Base-by-base conservation (phyloP, 441 rosid species). In the Codiaeum variegatum region DNA sequence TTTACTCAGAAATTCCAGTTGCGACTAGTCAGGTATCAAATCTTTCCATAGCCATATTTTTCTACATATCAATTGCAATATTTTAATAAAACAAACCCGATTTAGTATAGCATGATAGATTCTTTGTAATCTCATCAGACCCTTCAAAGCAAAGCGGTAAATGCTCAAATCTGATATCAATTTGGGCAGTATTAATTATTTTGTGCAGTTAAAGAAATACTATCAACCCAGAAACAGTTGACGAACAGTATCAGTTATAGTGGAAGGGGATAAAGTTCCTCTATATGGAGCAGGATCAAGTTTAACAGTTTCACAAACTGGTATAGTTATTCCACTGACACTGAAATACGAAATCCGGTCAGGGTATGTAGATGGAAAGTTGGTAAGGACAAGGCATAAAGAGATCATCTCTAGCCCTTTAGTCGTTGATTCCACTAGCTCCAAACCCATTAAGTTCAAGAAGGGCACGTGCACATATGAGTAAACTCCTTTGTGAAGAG, bases 191-290 rank as follows among this genome's bases (percentile, higher is more conserved):
- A 26, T 16, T 51, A 29, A 71, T 73, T 54, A 52, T 49, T 4
- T 62, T 12, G 32, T 85, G 86, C 90, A 95, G 99, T 74, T 95
- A 82, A 91, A 92, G 86, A 88, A 89, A 75, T 82, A 93, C 77
- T 93, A 89, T 75, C 98, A 91, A 59, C 97, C 96, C 3, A 85
- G 93, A 77, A 95, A 95, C 88, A 93, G 99, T 55, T 84, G 68
- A 42, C 78, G 95, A 65, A 79, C 77, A 0, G 88, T 88, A 64
- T 72, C 85, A 21, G 91, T 93, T 64, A 78, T 76, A 52, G 77
- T 95, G 66, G 76, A 85, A 73, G 94, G 97, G 1, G 74, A 73
- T 3, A 91, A 88, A 83, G 93, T 95, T 75, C 98, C 98, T 21
- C 72, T 95, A 16, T 95, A 93, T 49, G 99, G 98, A 68, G 99